Conservation (phyloP, 1,284 basidiomycete genomes). For the Xerocomus nothofagi region DNA sequence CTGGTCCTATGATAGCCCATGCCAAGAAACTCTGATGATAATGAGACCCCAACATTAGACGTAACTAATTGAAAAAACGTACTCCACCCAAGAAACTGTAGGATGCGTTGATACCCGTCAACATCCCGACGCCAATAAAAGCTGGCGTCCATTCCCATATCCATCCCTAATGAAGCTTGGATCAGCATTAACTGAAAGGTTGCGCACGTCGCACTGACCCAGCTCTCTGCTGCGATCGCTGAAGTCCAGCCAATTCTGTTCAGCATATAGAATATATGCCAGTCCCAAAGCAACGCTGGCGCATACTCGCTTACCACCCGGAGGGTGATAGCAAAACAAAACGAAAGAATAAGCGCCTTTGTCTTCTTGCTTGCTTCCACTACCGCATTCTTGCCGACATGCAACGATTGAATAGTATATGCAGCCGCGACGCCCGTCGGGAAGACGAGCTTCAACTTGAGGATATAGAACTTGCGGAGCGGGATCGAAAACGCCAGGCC, state of each 20-base stretch:
- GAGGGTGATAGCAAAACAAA: conserved; percentile 51
- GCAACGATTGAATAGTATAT: conserved; percentile 67
- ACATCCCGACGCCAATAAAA: conserved; percentile 68
- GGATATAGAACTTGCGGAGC: conserved; percentile 64
- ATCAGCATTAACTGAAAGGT: neutral
- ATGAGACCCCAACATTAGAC: neutral
- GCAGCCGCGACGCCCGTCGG: conserved; percentile 70
- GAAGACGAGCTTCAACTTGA: conserved; percentile 69
- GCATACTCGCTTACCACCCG: conserved; percentile 63
- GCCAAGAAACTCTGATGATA: conserved; percentile 57
- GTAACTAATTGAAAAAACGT: conserved; percentile 20
- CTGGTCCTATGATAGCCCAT: conserved; percentile 67
- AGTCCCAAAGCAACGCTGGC: conserved; percentile 40
- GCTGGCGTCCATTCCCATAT: conserved; percentile 47
- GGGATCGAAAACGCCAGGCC: conserved; percentile 58
- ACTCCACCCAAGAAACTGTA: conserved; percentile 55
- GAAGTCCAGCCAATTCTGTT: conserved; percentile 55
- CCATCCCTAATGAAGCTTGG: conserved; percentile 38
- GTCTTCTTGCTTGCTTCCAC: conserved; percentile 61
- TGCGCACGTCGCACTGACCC: conserved; percentile 1
- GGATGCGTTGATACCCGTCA: conserved; percentile 64
- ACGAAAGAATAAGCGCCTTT: conserved; percentile 31
- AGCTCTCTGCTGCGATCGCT: conserved; percentile 55
- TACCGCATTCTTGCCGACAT: conserved; percentile 51
- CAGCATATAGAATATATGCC: conserved; percentile 4